Evolutionary conservation across 257 asterid species (phyloP).

Genomic region (Misopates orontium): DNA sequence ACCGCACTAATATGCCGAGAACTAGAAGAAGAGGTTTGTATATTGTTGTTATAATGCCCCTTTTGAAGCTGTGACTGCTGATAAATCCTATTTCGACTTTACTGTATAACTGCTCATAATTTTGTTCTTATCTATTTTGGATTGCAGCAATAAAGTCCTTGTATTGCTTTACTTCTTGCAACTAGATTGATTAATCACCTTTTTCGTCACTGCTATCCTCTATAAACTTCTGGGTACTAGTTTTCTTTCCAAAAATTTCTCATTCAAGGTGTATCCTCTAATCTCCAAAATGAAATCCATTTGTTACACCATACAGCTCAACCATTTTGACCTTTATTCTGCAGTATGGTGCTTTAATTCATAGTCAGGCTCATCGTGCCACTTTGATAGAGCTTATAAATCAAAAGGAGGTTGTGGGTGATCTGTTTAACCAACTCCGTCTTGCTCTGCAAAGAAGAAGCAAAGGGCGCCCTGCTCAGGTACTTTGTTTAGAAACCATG

Average conservation of each 20-base stretch:
- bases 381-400: constrained; percentile 70
- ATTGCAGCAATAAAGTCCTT: not conserved
- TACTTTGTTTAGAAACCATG: constrained; percentile 24
- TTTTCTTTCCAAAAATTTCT: not conserved
- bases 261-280: constrained; percentile 8
- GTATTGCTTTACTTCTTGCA: not conserved
- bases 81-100: not conserved
- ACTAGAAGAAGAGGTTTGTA: constrained; percentile 82
- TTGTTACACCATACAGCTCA: constrained; percentile 4
- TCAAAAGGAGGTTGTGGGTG: constrained; percentile 89
- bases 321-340: constrained; percentile 30
- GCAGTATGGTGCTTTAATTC: constrained; percentile 80
- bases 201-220: not conserved
- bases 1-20: constrained; percentile 93
- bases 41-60: constrained; percentile 12
- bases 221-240: constrained; percentile 6
- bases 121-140: constrained; percentile 21
- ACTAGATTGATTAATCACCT: not conserved
- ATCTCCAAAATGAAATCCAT: not conserved
- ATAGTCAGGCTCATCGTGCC: constrained; percentile 64
- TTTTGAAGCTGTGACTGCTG: not conserved
- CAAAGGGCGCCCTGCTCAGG: constrained; percentile 88
- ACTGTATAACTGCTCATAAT: constrained; percentile 2
- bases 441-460: constrained; percentile 80
- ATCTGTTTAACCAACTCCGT: constrained; percentile 92